Conservation (phyloP, 345 rosid species). For the Salix brachista region DNA sequence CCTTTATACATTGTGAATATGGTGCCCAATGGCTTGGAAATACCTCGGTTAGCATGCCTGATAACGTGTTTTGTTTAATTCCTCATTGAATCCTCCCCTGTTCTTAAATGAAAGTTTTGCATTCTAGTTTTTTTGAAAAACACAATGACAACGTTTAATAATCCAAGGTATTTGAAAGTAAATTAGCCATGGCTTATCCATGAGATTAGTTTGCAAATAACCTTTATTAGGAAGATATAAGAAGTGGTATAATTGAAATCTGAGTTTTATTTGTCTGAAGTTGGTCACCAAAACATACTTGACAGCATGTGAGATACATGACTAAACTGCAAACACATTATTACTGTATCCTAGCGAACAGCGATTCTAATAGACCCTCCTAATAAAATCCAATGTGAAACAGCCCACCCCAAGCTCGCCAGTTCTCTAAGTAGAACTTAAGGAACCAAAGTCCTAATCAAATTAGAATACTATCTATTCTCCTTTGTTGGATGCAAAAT, state of each 20-base stretch:
- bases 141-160: background rate
- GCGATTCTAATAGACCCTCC: background rate
- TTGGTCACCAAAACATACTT: background rate
- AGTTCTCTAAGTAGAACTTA: background rate
- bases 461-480: background rate
- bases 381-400: background rate
- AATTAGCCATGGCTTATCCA: background rate
- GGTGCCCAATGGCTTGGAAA: slow-evolving; percentile 98
- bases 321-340: background rate
- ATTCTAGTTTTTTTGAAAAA: background rate
- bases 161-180: background rate
- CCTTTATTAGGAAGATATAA: background rate
- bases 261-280: background rate
- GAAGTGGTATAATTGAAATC: background rate
- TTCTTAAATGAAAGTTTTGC: background rate
- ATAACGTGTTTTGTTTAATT: background rate
- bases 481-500: background rate
- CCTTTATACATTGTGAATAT: slow-evolving; percentile 93
- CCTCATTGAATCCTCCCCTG: background rate
- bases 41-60: slow-evolving; percentile 74
- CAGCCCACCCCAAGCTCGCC: background rate
- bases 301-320: background rate
- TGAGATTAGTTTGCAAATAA: background rate
- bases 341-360: background rate
- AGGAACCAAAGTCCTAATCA: background rate